Evolutionary conservation across 2,329 filamentous ascomycete species (phyloP), one percentile per base, ranked within the genome.

Genomic region (Aspergillus arachidicola): DNA sequence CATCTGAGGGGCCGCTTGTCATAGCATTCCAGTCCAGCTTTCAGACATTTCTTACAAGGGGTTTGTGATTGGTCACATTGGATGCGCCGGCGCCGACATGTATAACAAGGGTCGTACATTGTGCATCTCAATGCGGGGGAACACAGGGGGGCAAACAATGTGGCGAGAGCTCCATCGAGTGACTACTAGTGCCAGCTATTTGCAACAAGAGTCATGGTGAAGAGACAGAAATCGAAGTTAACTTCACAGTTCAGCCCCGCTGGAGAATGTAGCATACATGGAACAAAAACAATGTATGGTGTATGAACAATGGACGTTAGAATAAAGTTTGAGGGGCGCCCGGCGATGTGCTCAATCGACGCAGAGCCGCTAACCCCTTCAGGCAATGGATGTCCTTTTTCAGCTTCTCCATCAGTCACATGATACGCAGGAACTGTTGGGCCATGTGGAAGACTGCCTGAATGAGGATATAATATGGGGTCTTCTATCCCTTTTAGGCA

Each of bases 81-180:
- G 50, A 78, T 72, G 57, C 71, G 76, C 51, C 76, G 73, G 6
- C 69, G 74, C 28, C 75, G 74, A 64, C 76, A 78, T 28, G 76
- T 78, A 63, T 76, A 78, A 62, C 76, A 78, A 4, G 70, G 45
- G 11, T 64, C 58, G 21, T 34, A 30, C 66, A 71, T 69, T 23
- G 58, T 55, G 51, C 21, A 36, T 28, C n/a, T 38, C 51, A 55
- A 26, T 19, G 51, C 2, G 11, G 21, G 6, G 23, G 32, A 28
- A 28, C n/a, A 36, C 16, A 36, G 38, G 34, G 6, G n/a, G 21
- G 5, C 23, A 32, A 26, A 14, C 3, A 26, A 54, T 11, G 48
- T 32, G 28, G 12, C 19, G 28, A 36, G 11, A 32, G 30, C 4
- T 54, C n/a, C 51, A 55, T 38, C 23, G 14, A 23, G 28, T 12